Evolutionary conservation across 805 yeast genomes (phyloP), one percentile per base, ranked within the genome.

Genomic region (Barnettozyma salicaria): DNA sequence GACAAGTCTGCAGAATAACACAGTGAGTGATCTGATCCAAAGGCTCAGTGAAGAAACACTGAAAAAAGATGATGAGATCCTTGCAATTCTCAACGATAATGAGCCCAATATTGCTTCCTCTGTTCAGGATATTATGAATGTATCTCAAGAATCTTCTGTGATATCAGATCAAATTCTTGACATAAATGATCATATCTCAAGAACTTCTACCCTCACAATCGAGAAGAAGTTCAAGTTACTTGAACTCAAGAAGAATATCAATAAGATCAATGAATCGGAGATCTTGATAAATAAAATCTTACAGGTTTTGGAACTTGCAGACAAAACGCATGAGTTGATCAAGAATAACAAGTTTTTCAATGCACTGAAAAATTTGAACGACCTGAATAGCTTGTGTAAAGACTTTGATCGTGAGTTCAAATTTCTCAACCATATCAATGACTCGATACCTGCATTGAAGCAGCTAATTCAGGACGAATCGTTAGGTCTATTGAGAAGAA

Each of bases 341-440:
- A 74, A 78, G 36, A 77, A 76, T 41, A 77, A 78, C 49, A 78
- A 80, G 48, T 85, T 84, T 49, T 89, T 86, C 56, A 83, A 83
- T 42, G 97, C 97, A 0, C 72, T 92, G 49, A 86, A 87, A 57
- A 75, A 82, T 47, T 64, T 88, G 35, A 89, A 87, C 42, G 87
- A 80, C 50, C 65, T 90, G 44, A 77, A 79, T 27, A 73, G 72
- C 39, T 67, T 81, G 28, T 85, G 81, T 47, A 82, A 80, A 42
- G 83, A 78, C 38, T 80, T 78, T 22, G 81, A 79, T 34, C 70
- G 76, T 30, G 74, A 76, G 36, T 83, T 82, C 51, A 81, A 82
- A 28, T 86, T 90, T 57, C 74, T 94, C 14, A 71, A 74, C 30
- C 76, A 78, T 50, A 80, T 90, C 32, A 73, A 80, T 47, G 72